Percentiles rank a stretch among this genome's conserved stretches.
Conservation (phyloP, 2,329 filamentous ascomycete species). For the Penicillium sp. region DNA sequence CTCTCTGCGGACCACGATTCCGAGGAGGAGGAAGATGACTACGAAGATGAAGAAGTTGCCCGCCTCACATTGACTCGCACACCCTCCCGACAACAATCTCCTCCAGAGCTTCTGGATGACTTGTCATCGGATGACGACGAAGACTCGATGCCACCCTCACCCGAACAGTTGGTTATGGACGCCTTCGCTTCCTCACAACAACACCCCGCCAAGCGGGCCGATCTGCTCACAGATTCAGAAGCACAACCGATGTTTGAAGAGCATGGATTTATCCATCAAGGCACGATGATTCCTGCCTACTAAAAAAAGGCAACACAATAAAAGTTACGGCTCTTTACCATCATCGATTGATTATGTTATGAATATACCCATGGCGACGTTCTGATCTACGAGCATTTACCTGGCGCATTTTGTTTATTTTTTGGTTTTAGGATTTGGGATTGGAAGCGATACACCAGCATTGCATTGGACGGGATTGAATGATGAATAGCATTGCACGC, state of each 20-base stretch:
- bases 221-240: constrained; percentile 28
- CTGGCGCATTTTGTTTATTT: constrained; percentile 3
- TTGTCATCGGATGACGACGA: constrained; percentile 67
- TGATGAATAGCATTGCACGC: background rate
- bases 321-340: constrained; percentile 1
- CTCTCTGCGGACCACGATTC: constrained; percentile 43
- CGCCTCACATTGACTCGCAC: constrained; percentile 64
- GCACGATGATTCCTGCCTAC: constrained; percentile 48
- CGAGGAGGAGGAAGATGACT: constrained; percentile 58
- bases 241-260: constrained; percentile 42
- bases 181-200: constrained; percentile 48
- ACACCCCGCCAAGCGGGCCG: constrained; percentile 27
- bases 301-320: constrained; percentile 23
- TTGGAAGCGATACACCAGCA: constrained; percentile 4
- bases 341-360: constrained; percentile 6
- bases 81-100: constrained; percentile 63
- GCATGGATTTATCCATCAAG: constrained; percentile 45
- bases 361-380: constrained; percentile 9
- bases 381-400: constrained; percentile 4
- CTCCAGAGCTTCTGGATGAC: constrained; percentile 66
- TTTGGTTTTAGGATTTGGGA: background rate
- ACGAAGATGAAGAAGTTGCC: constrained; percentile 60
- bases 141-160: constrained; percentile 68
- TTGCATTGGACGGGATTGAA: constrained; percentile 1
- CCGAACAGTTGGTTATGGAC: constrained; percentile 54